Evolutionary conservation across 139 green algal species (phyloP).

Genomic region (Chlorella sp.): DNA sequence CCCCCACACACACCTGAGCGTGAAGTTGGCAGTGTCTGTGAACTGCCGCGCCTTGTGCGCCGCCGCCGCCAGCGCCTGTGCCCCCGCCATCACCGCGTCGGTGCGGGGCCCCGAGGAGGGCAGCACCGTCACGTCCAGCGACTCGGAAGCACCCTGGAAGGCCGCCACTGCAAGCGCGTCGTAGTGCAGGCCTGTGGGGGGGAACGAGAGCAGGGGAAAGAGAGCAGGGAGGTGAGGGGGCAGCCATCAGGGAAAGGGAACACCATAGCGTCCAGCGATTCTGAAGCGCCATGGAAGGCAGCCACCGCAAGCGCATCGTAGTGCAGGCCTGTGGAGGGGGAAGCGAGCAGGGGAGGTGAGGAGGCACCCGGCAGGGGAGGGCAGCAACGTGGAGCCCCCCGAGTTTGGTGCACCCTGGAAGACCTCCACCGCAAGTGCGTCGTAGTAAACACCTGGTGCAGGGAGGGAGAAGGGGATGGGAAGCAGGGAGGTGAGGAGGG

Average conservation of each 20-base stretch:
- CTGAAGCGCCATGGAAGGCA: constrained; percentile 67
- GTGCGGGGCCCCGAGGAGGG: constrained; percentile 15
- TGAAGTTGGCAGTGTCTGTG: constrained; percentile 90
- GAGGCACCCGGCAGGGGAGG: no score
- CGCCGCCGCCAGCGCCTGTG: constrained; percentile 57
- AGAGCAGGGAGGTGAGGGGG: neutral
- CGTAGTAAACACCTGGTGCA: no score
- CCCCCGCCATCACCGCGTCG: constrained; percentile 52
- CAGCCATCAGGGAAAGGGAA: neutral
- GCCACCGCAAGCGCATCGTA: constrained; percentile 72
- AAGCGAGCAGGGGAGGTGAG: no score
- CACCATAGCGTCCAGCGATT: constrained; percentile 35
- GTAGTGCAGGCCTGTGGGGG: constrained; percentile 72
- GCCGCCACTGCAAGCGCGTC: constrained; percentile 73
- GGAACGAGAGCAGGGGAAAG: neutral
- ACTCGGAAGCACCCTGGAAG: constrained; percentile 62
- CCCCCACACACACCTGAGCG: constrained; percentile 63
- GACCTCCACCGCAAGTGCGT: no score
- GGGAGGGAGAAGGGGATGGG: no score
- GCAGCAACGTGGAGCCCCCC: no score
- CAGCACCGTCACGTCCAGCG: constrained; percentile 82
- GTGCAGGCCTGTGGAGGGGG: constrained; percentile 55
- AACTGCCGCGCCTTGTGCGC: constrained; percentile 72
- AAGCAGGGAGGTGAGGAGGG: no score
- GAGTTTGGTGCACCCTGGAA: constrained; percentile 75